Evolutionary conservation across 768 basidiomycete genomes (phyloP).

Genomic region (Tylopilus sp.): DNA sequence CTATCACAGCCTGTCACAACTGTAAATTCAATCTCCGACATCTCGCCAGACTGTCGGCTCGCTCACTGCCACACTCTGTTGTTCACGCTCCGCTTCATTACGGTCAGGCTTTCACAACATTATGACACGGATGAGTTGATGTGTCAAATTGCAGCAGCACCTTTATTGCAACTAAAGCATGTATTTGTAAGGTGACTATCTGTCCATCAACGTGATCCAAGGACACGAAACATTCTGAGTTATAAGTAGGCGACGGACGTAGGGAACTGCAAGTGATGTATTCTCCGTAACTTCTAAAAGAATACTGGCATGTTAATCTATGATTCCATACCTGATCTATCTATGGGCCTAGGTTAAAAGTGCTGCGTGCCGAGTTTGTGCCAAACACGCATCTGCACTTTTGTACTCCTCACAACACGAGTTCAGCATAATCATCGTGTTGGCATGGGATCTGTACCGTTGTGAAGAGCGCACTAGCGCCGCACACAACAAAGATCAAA

Average conservation of each 20-base stretch:
- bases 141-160: not conserved
- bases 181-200: too few species aligned
- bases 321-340: not conserved
- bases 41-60: not conserved
- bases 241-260: too few species aligned
- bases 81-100: too few species aligned
- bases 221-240: too few species aligned
- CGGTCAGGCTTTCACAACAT: too few species aligned
- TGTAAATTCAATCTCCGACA: not conserved
- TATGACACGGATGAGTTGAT: too few species aligned
- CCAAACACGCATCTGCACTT: not conserved
- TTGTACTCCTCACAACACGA: not conserved
- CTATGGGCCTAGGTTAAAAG: not conserved
- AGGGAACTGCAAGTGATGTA: not conserved
- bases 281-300: not conserved
- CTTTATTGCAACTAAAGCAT: not conserved
- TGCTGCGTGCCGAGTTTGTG: not conserved
- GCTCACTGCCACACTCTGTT: too few species aligned
- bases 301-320: not conserved
- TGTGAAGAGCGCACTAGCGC: constrained; percentile 8
- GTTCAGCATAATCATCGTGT: not conserved
- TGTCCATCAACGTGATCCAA: too few species aligned
- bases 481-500: constrained; percentile 13
- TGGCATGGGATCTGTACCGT: not conserved
- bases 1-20: not conserved